phyloP scores from a whole-genome alignment of 164 flowering plant species.

The Nelumbo lutea region DNA sequence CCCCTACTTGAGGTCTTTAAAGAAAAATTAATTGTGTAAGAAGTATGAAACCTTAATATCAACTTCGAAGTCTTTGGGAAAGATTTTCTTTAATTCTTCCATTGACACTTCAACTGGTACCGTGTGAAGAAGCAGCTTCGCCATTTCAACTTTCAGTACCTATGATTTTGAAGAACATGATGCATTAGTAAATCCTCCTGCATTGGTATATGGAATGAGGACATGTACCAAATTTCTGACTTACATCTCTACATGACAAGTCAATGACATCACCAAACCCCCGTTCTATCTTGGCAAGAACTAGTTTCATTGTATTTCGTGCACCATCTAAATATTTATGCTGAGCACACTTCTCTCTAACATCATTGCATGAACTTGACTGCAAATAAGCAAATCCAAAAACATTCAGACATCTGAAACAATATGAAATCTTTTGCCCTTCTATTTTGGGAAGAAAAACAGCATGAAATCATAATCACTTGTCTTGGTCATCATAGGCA shows the following conservation, averaged over 20 bases:
- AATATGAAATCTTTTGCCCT: too few species aligned
- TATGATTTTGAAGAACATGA: conserved; percentile 14
- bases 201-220: background rate
- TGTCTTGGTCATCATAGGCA: too few species aligned
- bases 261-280: conserved; percentile 40
- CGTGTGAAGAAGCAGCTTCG: conserved; percentile 53
- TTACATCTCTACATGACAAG: conserved; percentile 34
- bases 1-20: background rate
- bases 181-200: background rate
- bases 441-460: too few species aligned
- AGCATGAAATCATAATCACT: too few species aligned
- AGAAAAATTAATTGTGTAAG: background rate
- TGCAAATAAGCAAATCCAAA: conserved; percentile 14
- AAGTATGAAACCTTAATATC: conserved; percentile 47
- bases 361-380: conserved; percentile 68
- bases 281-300: conserved; percentile 56
- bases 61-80: conserved; percentile 47
- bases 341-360: conserved; percentile 55
- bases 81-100: conserved; percentile 35
- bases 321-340: conserved; percentile 94
- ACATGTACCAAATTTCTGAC: conserved; percentile 4
- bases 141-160: conserved; percentile 39
- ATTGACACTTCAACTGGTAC: conserved; percentile 39
- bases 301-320: conserved; percentile 82
- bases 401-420: background rate